Base-by-base conservation (phyloP, 441 rosid genomes). In the Populus hybrid region DNA sequence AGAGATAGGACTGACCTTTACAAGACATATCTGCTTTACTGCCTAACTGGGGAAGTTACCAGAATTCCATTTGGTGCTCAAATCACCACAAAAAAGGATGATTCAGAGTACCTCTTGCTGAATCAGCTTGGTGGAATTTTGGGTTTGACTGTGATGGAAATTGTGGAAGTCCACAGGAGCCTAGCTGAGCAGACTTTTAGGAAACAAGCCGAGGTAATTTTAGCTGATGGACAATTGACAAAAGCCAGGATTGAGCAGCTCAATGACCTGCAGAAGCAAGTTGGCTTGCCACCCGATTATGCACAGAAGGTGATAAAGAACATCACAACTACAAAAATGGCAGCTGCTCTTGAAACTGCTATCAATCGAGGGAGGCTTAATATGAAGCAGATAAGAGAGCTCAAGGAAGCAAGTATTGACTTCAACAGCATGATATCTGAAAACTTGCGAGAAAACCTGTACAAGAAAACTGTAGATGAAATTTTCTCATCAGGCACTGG, bases 401-500 rank as follows among this genome's bases (percentile, higher is more conserved):
- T 96, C 11, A 96, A 93, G 88, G 97, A 91, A 80, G 89, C 98
- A 24, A 89, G 85, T 76, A 88, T 96, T 72, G 91, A 91, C 66
- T 84, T 96, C 72, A 95, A 96, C 80, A 90, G 82, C 87, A 89
- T 94, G 95, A 88, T 96, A 66, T 86, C 97, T 14, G 88, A 86
- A 89, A 89, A 86, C 70, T 82, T 92, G 82, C 85, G 99, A 64
- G 92, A 88, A 83, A 94, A 86, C 80, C 90, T 96, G 77, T 93
- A 93, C 82, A 94, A 88, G 84, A 96, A 94, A 87, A 91, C 92
- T 0, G 83, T 89, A 63, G 87, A 89, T 82, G 98, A 94, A 46
- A 91, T 95, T 68, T 94, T 95, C 90, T 95, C 98, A 3, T 91
- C 99, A 2, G 99, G 99, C 70, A 92, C 97, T 5, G 99, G 99